A percentile compares a stretch with the other conserved stretches of the same genome.
These are phyloP conservation scores for Boletales sp. DNA, from an alignment of 768 basidiomycete species.

Conservation along the genomic window DNA sequence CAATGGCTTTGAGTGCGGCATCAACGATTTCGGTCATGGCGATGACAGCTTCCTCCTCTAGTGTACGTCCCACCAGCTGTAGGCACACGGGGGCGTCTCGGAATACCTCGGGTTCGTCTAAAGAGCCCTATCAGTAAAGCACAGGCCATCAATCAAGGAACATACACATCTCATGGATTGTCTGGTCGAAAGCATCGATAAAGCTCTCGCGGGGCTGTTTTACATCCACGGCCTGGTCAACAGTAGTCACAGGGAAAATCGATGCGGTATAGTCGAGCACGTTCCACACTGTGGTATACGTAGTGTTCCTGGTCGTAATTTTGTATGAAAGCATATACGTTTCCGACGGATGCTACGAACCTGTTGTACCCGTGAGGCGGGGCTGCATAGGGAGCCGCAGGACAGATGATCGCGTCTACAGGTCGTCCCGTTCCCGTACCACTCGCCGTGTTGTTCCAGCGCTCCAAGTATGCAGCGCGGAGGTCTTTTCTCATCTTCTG, in stretches of 20 bases:
- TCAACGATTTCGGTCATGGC: slow-evolving; percentile 67
- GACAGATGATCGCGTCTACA: slow-evolving; percentile 71
- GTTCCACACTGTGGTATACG: slow-evolving; percentile 65
- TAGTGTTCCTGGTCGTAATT: slow-evolving; percentile 34
- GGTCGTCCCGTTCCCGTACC: slow-evolving; percentile 66
- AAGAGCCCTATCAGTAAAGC: slow-evolving; percentile 2
- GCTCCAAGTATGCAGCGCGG: slow-evolving; percentile 54
- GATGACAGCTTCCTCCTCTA: slow-evolving; percentile 75
- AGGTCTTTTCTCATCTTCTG: slow-evolving; percentile 46
- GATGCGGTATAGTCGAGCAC: slow-evolving; percentile 59
- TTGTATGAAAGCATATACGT: not conserved
- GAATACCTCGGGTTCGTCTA: slow-evolving; percentile 58
- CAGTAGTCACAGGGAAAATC: slow-evolving; percentile 61
- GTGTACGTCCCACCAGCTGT: slow-evolving; percentile 64
- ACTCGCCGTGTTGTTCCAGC: slow-evolving; percentile 53
- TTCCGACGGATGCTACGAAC: slow-evolving; percentile 31
- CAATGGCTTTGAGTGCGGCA: slow-evolving; percentile 39
- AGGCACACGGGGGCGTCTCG: slow-evolving; percentile 57
- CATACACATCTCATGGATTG: slow-evolving; percentile 53
- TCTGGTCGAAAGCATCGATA: slow-evolving; percentile 44
- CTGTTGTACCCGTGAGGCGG: slow-evolving; percentile 58
- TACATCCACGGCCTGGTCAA: slow-evolving; percentile 52
- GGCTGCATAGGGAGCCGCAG: slow-evolving; percentile 58
- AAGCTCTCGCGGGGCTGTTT: slow-evolving; percentile 46
- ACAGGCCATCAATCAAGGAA: not conserved